These are phyloP conservation scores for Spongospora subterranea DNA, from an alignment of 208 protist species.

Conservation along the genomic window DNA sequence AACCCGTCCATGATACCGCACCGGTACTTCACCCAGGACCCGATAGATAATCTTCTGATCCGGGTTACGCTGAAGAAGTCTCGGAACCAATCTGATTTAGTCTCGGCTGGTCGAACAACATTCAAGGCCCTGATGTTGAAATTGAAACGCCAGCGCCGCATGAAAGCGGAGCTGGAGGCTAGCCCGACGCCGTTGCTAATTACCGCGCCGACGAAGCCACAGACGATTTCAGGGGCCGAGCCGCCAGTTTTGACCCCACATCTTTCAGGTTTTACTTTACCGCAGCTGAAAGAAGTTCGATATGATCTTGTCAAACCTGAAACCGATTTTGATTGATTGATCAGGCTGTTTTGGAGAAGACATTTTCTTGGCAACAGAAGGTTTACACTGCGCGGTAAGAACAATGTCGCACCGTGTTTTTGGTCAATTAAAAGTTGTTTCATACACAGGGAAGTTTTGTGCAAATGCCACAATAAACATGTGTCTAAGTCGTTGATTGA, in stretches of 20 bases:
- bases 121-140: background rate
- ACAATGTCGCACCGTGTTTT: background rate
- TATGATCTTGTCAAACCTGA: background rate
- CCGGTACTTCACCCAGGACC: constrained; percentile 30
- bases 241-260: background rate
- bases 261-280: background rate
- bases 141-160: background rate
- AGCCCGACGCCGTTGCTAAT: background rate
- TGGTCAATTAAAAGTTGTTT: background rate
- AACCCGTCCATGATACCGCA: background rate
- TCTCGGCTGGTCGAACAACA: background rate
- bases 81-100: background rate
- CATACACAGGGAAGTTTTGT: constrained; percentile 2
- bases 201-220: background rate
- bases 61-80: constrained; percentile 54
- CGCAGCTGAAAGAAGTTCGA: constrained; percentile 23
- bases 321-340: background rate
- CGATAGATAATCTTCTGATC: constrained; percentile 1
- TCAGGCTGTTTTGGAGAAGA: background rate
- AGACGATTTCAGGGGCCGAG: too few species aligned
- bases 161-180: background rate
- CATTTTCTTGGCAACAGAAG: constrained; percentile 30
- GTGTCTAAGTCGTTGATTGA: background rate
- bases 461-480: background rate
- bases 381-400: background rate